Evolutionary conservation across 768 basidiomycete species (phyloP), one percentile per base, ranked within the genome.

Genomic region (Serendipita indica): DNA sequence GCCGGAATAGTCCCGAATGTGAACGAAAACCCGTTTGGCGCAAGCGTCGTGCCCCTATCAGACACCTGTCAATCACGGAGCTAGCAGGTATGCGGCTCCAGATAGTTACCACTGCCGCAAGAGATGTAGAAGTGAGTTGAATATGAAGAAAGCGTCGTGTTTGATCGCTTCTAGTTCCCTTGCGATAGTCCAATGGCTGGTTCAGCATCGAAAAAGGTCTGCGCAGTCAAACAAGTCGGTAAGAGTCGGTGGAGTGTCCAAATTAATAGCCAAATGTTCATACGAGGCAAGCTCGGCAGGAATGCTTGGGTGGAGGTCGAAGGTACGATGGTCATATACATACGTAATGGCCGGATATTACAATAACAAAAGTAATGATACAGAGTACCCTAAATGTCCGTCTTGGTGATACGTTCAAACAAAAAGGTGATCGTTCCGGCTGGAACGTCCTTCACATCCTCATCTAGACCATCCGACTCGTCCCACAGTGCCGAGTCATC

Each of bases 341-440:
- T n/a, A n/a, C n/a, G n/a, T 37, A n/a, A 10, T n/a, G 35, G 10
- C 10, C 35, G 35, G 35, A 37, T 10, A 37, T 37, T 10, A 37
- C 10, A 37, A 37, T 37, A 37, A 37, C n/a, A 37, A 10, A 37
- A 10, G 35, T 37, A 37, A 37, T 10, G 35, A n/a, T n/a, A 37
- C 35, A n/a, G 35, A 37, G n/a, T 37, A 18, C 7, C 7, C 41
- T 43, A 43, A 25, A 43, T n/a, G 5, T 25, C 41, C 5, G 41
- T 43, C 41, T 43, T 43, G 60, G 60, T 61, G n/a, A 64, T 60
- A 33, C 60, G 60, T 34, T 87, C 84, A 63, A 91, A 90, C 12
- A 90, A 64, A 66, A 85, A 89, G 5, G 84, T 83, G 16, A 89
- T 69, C 1, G 83, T 81, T 0, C 88, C 88, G 2, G 82, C 84